phyloP scores from a whole-genome alignment of 1,284 basidiomycete species.

The Ganoderma lingzhi region DNA sequence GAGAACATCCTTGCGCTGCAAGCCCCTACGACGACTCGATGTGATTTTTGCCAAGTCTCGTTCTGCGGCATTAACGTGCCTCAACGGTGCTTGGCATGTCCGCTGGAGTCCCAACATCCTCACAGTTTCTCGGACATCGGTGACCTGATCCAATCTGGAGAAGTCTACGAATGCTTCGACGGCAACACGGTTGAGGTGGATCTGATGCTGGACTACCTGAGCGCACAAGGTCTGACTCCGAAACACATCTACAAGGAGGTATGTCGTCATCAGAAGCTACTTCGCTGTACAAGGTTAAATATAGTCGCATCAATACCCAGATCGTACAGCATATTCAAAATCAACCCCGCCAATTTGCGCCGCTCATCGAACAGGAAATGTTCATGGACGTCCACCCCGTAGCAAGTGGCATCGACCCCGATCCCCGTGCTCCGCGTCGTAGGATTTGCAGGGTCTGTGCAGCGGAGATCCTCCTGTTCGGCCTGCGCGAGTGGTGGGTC shows the following conservation, averaged over 20 bases:
- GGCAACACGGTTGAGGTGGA: slow-evolving; percentile 80
- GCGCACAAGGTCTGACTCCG: slow-evolving; percentile 63
- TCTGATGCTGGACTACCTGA: slow-evolving; percentile 79
- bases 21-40: slow-evolving; percentile 78
- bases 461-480: slow-evolving; percentile 75
- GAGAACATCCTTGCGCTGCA: slow-evolving; percentile 73
- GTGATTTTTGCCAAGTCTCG: slow-evolving; percentile 78
- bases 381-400: slow-evolving; percentile 72
- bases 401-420: slow-evolving; percentile 58
- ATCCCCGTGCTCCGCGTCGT: slow-evolving; percentile 60
- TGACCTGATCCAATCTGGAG: slow-evolving; percentile 75
- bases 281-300: not conserved
- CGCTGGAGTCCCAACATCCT: slow-evolving; percentile 67
- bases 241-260: slow-evolving; percentile 80
- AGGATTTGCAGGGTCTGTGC: slow-evolving; percentile 76
- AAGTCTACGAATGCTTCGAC: slow-evolving; percentile 80
- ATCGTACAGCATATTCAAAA: slow-evolving; percentile 66
- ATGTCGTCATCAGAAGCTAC: slow-evolving; percentile 29
- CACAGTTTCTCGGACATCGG: slow-evolving; percentile 69
- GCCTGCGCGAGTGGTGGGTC: slow-evolving; percentile 81
- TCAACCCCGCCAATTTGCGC: slow-evolving; percentile 67
- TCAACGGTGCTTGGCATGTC: slow-evolving; percentile 69
- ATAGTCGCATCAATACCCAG: slow-evolving; percentile 44
- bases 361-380: slow-evolving; percentile 71
- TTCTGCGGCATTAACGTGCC: slow-evolving; percentile 82